Percentiles rank a stretch among this genome's conserved stretches.
These are phyloP conservation scores for Micractinium sp. DNA, from an alignment of 139 green algal species.

Conservation along the genomic window DNA sequence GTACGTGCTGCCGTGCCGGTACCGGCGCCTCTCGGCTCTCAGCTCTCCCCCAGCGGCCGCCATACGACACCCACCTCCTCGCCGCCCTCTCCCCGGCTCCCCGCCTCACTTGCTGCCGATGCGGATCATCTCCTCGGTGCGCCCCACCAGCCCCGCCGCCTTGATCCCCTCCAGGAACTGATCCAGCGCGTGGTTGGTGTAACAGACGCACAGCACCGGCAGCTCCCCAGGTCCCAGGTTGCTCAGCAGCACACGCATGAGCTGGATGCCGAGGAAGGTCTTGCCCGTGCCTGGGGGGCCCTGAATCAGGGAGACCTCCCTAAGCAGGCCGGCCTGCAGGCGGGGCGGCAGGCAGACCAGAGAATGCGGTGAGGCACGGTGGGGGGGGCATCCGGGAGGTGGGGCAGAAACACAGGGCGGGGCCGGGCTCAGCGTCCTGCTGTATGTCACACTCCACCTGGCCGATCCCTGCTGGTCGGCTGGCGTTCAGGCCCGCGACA, in stretches of 20 bases:
- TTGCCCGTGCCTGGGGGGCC: conserved; percentile 96
- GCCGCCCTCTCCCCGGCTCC: background rate
- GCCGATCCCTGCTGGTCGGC: too few species aligned
- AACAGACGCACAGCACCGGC: conserved; percentile 90
- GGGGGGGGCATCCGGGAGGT: background rate
- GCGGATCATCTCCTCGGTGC: conserved; percentile 44
- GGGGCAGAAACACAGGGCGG: background rate
- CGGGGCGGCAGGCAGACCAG: background rate
- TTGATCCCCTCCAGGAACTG: conserved; percentile 86
- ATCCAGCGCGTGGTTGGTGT: conserved; percentile 84
- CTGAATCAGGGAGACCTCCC: conserved; percentile 90
- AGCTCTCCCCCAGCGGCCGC: too few species aligned
- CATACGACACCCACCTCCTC: too few species aligned
- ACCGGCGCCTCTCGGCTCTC: too few species aligned
- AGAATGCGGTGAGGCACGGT: background rate
- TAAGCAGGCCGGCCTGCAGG: conserved; percentile 67
- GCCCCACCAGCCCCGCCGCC: conserved; percentile 56
- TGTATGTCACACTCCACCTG: too few species aligned
- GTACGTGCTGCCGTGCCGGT: too few species aligned
- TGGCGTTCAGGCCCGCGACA: too few species aligned
- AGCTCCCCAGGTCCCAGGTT: conserved; percentile 76
- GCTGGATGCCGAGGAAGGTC: conserved; percentile 90
- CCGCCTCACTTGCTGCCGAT: conserved; percentile 6
- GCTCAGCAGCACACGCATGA: conserved; percentile 89
- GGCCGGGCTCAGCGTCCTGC: background rate